Evolutionary conservation across 768 basidiomycete species (phyloP), one percentile per base, ranked within the genome.

Genomic region (Sporobolomyces pararoseus): DNA sequence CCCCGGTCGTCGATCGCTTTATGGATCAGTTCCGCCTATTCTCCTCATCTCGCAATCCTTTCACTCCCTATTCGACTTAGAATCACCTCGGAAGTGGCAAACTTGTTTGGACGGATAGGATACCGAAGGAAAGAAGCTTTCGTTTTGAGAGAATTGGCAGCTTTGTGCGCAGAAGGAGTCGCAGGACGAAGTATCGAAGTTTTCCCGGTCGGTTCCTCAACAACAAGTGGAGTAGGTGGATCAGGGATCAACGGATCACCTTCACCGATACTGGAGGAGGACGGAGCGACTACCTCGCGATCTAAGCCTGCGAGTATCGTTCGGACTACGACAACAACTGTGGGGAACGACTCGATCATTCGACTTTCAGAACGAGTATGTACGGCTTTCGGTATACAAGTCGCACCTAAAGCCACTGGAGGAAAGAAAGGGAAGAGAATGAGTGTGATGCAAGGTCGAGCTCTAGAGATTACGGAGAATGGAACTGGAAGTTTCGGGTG

Each of bases 41-140:
- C 68, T 1, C 65, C 72, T 0, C 65, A 67, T 32, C 81, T 96
- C 29, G 78, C 91, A 23, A 88, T 90, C 75, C 84, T 97, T 34
- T 87, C 87, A 23, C 83, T 86, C 44, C 83, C 86, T 59, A 90
- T 92, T 74, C 86, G 90, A 49, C 84, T 96, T 37, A 81, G 83
- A 29, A 81, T 89, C 27, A 61, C 82, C 91, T 65, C 89, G 74
- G 83, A 84, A 42, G 84, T 87, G 54, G 89, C 89, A 0, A 86
- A 86, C 71, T 80, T 91, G 53, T 94, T 89, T 78, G 84, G 87
- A 16, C 88, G 86, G 72, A 79, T 99, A 7, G 92, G 91, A 13
- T 90, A 92, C 78, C 84, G 82, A 62, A 84, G 96, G 54, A 95
- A 95, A 80, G 94, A 96, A 80, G 89, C 87, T 0, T 89, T 89